Conservation (phyloP, 352 stramenopile species). For the Pilasporangium apinafurcum region DNA sequence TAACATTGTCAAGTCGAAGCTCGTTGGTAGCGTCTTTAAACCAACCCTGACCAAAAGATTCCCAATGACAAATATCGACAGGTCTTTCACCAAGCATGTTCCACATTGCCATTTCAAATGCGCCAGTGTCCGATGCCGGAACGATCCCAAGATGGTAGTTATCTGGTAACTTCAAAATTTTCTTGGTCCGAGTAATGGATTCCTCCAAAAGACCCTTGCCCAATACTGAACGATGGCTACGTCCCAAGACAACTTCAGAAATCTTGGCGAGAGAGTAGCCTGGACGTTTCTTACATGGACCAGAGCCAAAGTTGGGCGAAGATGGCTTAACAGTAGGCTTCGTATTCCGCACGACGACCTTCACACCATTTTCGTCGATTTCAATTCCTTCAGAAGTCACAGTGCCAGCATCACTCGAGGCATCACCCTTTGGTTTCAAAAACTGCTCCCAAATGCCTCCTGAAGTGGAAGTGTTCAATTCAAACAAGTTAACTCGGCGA, state of each 20-base stretch:
- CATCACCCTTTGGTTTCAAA: conserved; percentile 36
- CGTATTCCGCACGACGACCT: conserved; percentile 47
- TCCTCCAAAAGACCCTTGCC: conserved; percentile 95
- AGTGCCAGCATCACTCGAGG: conserved; percentile 1
- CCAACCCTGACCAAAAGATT: conserved; percentile 97
- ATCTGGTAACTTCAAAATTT: conserved; percentile 91
- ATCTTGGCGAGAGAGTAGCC: conserved; percentile 91
- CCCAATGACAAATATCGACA: conserved; percentile 95
- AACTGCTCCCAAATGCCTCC: conserved; percentile 58
- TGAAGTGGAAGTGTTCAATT: conserved; percentile 44
- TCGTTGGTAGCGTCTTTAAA: conserved; percentile 94
- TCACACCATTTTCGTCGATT: conserved; percentile 14
- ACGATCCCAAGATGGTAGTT: conserved; percentile 97
- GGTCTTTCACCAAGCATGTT: conserved; percentile 93
- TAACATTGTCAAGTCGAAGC: conserved; percentile 92
- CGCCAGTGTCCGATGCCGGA: conserved; percentile 96
- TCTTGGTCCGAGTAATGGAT: conserved; percentile 94
- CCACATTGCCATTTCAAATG: conserved; percentile 99
- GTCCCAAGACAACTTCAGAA: conserved; percentile 85
- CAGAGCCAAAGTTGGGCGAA: conserved; percentile 96
- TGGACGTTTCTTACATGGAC: conserved; percentile 98
- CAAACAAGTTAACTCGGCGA: conserved; percentile 77
- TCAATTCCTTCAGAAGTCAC: background rate
- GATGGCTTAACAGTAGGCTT: conserved; percentile 71
- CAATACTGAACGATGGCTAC: conserved; percentile 96